Percentiles rank a stretch among this genome's conserved stretches.
Conservation (phyloP, 2,329 filamentous ascomycete genomes). For the Laburnicola sp. region DNA sequence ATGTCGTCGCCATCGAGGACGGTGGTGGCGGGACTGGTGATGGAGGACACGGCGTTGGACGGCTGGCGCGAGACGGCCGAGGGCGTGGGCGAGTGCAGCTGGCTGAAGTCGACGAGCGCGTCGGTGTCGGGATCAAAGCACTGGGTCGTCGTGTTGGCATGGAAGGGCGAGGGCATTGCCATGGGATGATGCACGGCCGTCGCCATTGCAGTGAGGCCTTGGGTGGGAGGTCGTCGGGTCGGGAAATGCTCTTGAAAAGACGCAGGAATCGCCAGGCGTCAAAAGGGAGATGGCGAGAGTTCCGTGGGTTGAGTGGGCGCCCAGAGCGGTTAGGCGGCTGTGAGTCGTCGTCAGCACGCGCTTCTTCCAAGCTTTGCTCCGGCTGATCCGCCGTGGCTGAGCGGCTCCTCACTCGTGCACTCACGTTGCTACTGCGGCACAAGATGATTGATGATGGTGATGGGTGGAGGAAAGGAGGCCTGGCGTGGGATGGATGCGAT, state of each 20-base stretch:
- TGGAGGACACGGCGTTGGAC: constrained; percentile 56
- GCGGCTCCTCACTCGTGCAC: constrained; percentile 20
- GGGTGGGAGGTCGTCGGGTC: constrained; percentile 16
- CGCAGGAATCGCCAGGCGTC: constrained; percentile 31
- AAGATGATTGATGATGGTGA: background rate
- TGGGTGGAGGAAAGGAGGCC: background rate
- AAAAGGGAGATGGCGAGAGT: constrained; percentile 26
- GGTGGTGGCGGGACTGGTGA: constrained; percentile 58
- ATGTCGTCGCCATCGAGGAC: constrained; percentile 55
- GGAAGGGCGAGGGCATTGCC: constrained; percentile 42
- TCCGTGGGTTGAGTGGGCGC: constrained; percentile 17
- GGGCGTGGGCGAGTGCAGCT: constrained; percentile 63
- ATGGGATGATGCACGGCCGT: constrained; percentile 42
- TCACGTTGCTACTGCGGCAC: constrained; percentile 2
- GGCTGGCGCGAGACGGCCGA: constrained; percentile 54
- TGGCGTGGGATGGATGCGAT: no score
- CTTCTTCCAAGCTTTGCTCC: no score
- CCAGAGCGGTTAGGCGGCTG: constrained; percentile 37
- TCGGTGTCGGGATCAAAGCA: constrained; percentile 48
- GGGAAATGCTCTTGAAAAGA: constrained; percentile 13
- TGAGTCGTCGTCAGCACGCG: constrained; percentile 44
- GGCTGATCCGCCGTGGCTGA: constrained; percentile 37
- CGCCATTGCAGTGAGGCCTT: constrained; percentile 34
- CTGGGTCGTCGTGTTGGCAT: constrained; percentile 33
- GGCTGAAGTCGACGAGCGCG: constrained; percentile 60